A percentile compares a stretch with the other conserved stretches of the same genome.
Evolutionary conservation across 805 yeast species (phyloP).

Genomic region (Sugiyamaella lignohabitans): DNA sequence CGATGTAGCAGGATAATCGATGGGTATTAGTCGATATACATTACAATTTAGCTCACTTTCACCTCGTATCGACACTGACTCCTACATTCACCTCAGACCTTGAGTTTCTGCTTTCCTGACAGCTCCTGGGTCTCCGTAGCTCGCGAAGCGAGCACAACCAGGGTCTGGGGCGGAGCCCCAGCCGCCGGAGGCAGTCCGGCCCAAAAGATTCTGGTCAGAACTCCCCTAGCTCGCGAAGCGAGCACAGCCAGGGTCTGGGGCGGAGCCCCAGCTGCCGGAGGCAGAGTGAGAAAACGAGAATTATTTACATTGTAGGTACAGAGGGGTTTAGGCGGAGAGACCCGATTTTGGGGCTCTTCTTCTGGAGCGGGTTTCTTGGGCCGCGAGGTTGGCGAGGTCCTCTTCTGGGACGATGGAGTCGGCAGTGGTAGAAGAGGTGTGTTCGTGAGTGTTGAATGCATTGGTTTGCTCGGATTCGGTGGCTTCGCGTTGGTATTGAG

Average conservation of each 20-base stretch:
- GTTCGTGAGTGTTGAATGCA: not conserved
- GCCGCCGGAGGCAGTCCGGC: no score
- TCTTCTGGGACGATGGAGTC: not conserved
- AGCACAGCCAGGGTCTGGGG: not conserved
- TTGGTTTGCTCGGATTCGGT: not conserved
- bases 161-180: no score
- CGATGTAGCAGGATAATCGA: no score
- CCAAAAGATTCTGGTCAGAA: no score
- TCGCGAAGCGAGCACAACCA: no score
- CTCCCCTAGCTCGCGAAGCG: not conserved
- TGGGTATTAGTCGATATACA: no score
- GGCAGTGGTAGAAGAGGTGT: not conserved
- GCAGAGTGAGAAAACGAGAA: not conserved
- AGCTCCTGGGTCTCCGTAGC: no score
- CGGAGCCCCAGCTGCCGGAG: not conserved
- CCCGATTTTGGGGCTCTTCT: not conserved
- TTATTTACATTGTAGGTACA: not conserved
- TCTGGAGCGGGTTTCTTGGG: not conserved
- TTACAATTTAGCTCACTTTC: no score
- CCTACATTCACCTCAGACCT: no score
- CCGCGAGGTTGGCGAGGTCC: not conserved
- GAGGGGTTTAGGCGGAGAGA: not conserved
- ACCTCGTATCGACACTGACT: no score
- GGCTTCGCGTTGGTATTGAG: constrained; percentile 29
- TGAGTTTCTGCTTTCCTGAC: no score